These are phyloP conservation scores for Hordeum marinum DNA, from an alignment of 176 grass and related monocot genomes.

Conservation along the genomic window DNA sequence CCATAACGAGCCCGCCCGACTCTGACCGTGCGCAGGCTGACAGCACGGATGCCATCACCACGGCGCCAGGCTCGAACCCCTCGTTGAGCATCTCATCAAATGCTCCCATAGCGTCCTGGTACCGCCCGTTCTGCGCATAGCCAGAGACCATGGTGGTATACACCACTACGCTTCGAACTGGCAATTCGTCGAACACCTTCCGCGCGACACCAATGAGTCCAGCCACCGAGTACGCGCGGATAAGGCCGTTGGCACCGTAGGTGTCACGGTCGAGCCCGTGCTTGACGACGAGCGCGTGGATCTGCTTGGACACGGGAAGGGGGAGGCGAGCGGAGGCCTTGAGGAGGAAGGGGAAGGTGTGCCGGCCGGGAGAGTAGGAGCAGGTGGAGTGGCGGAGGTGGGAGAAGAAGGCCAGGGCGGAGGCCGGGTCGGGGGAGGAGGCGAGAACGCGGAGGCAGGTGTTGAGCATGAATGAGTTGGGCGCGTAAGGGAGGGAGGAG, in stretches of 20 bases:
- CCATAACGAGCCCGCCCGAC: not conserved
- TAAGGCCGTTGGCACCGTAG: not conserved
- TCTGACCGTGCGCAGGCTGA: not conserved
- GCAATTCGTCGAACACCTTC: not conserved
- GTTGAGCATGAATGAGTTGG: constrained; percentile 16
- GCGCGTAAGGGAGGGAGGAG: constrained; percentile 1
- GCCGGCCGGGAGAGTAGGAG: constrained; percentile 14
- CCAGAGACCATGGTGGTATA: not conserved
- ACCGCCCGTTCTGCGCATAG: not conserved
- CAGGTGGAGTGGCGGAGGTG: not conserved
- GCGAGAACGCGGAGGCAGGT: constrained; percentile 8
- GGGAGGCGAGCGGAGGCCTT: constrained; percentile 31
- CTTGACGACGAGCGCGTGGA: not conserved
- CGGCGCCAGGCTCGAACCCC: not conserved
- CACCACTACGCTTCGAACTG: not conserved
- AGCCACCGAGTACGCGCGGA: not conserved
- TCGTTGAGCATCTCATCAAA: not conserved
- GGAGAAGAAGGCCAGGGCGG: constrained; percentile 7
- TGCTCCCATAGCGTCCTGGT: not conserved
- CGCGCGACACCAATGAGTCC: not conserved
- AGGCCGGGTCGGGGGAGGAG: constrained; percentile 1
- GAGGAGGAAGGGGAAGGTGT: constrained; percentile 57
- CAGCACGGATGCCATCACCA: not conserved
- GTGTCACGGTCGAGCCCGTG: not conserved
- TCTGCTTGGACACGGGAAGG: not conserved